These are phyloP conservation scores for Aspergillus egyptiacus DNA, from an alignment of 495 filamentous ascomycete species.

Conservation along the genomic window DNA sequence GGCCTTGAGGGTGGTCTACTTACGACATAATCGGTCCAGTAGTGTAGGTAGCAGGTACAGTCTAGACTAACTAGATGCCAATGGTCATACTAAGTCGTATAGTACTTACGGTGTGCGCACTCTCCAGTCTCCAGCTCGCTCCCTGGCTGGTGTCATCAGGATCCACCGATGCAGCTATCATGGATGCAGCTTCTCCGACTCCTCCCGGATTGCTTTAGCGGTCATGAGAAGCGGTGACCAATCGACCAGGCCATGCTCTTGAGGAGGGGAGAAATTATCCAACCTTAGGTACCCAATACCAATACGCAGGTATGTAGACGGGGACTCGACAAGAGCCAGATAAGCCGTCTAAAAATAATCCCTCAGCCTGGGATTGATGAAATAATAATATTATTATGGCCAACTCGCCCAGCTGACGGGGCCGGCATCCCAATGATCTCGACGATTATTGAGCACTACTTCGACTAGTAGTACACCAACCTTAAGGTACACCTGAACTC, in stretches of 20 bases:
- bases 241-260: slow-evolving; percentile 22
- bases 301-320: too few species aligned
- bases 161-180: too few species aligned
- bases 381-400: too few species aligned
- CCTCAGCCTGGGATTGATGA: slow-evolving; percentile 1
- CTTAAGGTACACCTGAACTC: too few species aligned
- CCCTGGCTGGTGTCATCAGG: too few species aligned
- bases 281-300: not conserved
- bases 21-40: not conserved
- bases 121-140: too few species aligned
- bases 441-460: slow-evolving; percentile 9
- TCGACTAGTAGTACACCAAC: not conserved
- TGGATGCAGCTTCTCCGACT: slow-evolving; percentile 18
- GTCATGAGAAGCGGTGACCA: slow-evolving; percentile 15
- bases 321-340: not conserved
- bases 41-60: too few species aligned
- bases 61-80: too few species aligned
- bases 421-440: slow-evolving; percentile 14
- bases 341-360: slow-evolving; percentile 11
- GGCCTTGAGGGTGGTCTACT: too few species aligned
- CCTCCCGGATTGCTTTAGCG: slow-evolving; percentile 19
- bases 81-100: too few species aligned
- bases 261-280: not conserved
- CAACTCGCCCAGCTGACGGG: slow-evolving; percentile 13
- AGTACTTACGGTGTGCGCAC: too few species aligned